Base-by-base conservation (phyloP, 1,139 yeast species). In the Saccharomyces pastorianus region DNA sequence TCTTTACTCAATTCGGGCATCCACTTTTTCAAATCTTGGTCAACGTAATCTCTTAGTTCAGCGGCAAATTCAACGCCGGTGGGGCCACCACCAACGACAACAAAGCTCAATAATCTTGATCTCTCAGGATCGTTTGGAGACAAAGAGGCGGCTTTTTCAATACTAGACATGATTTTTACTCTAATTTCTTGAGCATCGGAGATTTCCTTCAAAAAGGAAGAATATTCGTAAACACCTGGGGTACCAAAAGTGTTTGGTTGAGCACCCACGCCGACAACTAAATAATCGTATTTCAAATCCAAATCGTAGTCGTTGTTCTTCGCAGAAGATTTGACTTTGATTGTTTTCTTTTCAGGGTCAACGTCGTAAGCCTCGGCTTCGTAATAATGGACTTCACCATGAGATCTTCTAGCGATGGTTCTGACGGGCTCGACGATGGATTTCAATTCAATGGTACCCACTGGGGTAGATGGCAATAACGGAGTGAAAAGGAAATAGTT, bases 11-110 rank as follows among this genome's bases (percentile, higher is more conserved):
- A 81, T 65, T 81, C 88, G 50, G 97, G 97, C 76, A 87, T 84
- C 95, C 95, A 88, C 73, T 84, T 86, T 65, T 76, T 76, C 75
- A 91, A 78, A 72, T 91, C 97, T 72, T 89, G 95, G 71, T 88
- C 95, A 61, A 90, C 85, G 73, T 88, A 91, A 73, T 91, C 98
- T 73, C 88, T 95, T 64, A 91, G 75, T 73, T 91, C 97, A 66
- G 96, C 97, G 61, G 96, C 96, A 66, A 88, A 87, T 72, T 90
- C 97, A 59, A 90, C 96, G 74, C 97, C 97, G 53, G 96, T 90
- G 68, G 97, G 96, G 59, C 96, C 96, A 70, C 96, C 96, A 64
- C 96, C 96, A 61, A 91, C 95, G 58, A 89, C 93, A 57, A 89
- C 90, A 63, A 90, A 83, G 59, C 85, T 85, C 64, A 89, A 78